Evolutionary conservation across 1,284 basidiomycete species (phyloP).

Genomic region (Malassezia vespertilionis): DNA sequence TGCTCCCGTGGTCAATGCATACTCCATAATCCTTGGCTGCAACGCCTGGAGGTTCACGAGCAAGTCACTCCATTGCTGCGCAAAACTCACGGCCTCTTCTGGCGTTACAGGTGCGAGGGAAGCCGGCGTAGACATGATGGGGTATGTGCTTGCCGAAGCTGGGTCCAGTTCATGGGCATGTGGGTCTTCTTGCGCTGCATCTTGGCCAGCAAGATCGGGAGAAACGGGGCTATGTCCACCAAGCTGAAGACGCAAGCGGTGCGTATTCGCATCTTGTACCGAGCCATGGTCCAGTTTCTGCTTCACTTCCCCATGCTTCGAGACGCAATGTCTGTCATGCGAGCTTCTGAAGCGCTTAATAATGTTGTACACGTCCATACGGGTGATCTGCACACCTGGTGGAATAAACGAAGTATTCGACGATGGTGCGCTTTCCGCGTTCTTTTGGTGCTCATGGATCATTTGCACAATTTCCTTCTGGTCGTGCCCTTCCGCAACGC

Average conservation of each 20-base stretch:
- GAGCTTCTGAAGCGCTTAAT: constrained; percentile 9
- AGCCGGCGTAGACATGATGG: constrained; percentile 7
- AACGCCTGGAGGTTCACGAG: constrained; percentile 15
- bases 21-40: constrained; percentile 17
- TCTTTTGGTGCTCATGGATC: constrained; percentile 19
- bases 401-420: constrained; percentile 13
- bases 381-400: constrained; percentile 16
- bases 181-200: not conserved
- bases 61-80: constrained; percentile 18
- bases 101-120: constrained; percentile 10
- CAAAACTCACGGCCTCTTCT: constrained; percentile 19
- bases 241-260: constrained; percentile 1
- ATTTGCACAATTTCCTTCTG: constrained; percentile 20
- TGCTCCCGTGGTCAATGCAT: constrained; percentile 15
- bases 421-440: constrained; percentile 10
- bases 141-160: constrained; percentile 8
- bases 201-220: no score
- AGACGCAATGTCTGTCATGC: not conserved
- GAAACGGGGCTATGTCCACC: no score
- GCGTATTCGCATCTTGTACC: not conserved
- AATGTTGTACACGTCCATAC: constrained; percentile 20
- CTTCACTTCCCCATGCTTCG: not conserved
- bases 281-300: not conserved
- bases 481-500: constrained; percentile 15
- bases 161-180: constrained; percentile 5